phyloP scores from a whole-genome alignment of 495 filamentous ascomycete species.

The Acidomyces sp. region DNA sequence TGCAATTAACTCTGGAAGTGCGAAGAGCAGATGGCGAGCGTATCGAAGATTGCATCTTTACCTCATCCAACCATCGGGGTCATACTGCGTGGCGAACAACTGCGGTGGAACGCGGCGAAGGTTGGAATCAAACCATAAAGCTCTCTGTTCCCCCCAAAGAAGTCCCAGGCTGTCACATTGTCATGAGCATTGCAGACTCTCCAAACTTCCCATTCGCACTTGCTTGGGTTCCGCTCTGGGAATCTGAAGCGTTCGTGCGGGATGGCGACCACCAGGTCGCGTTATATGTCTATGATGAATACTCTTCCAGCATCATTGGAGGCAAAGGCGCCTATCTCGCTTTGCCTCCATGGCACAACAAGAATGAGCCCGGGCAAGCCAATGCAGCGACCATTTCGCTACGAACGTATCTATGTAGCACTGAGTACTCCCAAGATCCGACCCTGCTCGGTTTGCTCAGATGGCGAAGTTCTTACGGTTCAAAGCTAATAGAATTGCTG shows the following conservation, averaged over 20 bases:
- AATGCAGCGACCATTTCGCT: slow-evolving; percentile 62
- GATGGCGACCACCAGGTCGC: slow-evolving; percentile 73
- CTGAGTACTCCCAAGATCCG: slow-evolving; percentile 86
- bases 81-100: slow-evolving; percentile 79
- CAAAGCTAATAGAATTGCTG: slow-evolving; percentile 57
- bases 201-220: slow-evolving; percentile 79
- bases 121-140: slow-evolving; percentile 79
- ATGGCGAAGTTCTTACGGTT: slow-evolving; percentile 64
- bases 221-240: slow-evolving; percentile 89
- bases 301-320: slow-evolving; percentile 45
- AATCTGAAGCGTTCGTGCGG: slow-evolving; percentile 74
- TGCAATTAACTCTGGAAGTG: slow-evolving; percentile 84
- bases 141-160: slow-evolving; percentile 68
- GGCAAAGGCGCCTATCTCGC: slow-evolving; percentile 65
- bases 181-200: slow-evolving; percentile 75
- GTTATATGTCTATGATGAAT: slow-evolving; percentile 81
- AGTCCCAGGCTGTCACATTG: slow-evolving; percentile 71
- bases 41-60: slow-evolving; percentile 74
- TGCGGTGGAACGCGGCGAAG: slow-evolving; percentile 59
- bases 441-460: slow-evolving; percentile 69
- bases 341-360: slow-evolving; percentile 64
- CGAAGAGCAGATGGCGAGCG: slow-evolving; percentile 62
- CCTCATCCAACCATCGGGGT: slow-evolving; percentile 61
- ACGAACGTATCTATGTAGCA: slow-evolving; percentile 88
- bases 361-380: slow-evolving; percentile 61